Conservation (phyloP, 768 basidiomycete genomes). For the Rhodosporidiobolus sp. region DNA sequence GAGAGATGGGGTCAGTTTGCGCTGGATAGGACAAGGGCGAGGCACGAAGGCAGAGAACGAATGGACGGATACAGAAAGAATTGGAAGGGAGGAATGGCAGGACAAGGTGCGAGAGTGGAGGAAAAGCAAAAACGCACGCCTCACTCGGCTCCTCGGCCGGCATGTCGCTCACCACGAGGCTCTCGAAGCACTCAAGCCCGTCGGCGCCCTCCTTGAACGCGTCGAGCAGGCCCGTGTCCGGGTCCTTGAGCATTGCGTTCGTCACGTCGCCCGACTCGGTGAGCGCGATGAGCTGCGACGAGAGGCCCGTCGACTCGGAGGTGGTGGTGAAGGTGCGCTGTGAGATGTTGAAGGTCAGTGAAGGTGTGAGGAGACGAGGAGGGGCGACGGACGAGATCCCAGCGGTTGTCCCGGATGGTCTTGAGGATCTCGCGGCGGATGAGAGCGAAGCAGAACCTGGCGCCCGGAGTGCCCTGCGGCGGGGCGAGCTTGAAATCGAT, state of each 20-base stretch:
- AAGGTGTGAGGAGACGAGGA: background rate
- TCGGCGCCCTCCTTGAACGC: background rate
- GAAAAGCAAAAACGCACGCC: background rate
- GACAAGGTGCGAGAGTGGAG: background rate
- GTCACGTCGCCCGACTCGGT: conserved; percentile 34
- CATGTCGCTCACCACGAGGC: conserved; percentile 25
- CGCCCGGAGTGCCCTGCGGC: conserved; percentile 21
- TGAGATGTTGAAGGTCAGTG: background rate
- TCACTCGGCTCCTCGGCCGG: conserved; percentile 9
- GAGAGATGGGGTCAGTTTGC: background rate
- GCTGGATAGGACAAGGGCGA: too few relatives aligned
- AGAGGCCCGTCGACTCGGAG: conserved; percentile 7
- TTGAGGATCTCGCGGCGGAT: conserved; percentile 2
- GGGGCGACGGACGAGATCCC: conserved; percentile 28
- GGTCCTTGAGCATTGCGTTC: conserved; percentile 19
- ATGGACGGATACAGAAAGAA: too few relatives aligned
- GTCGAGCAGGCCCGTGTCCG: conserved; percentile 21
- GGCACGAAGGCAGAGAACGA: too few relatives aligned
- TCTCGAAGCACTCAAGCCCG: conserved; percentile 23
- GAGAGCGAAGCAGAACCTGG: conserved; percentile 32
- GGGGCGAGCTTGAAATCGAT: conserved; percentile 25
- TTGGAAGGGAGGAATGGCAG: background rate
- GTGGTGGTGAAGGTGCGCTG: conserved; percentile 31
- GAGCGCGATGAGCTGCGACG: conserved; percentile 22
- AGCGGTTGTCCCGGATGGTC: conserved; percentile 13